phyloP scores from a whole-genome alignment of 2,329 filamentous ascomycete species.

The Cercospora brassicicola region DNA sequence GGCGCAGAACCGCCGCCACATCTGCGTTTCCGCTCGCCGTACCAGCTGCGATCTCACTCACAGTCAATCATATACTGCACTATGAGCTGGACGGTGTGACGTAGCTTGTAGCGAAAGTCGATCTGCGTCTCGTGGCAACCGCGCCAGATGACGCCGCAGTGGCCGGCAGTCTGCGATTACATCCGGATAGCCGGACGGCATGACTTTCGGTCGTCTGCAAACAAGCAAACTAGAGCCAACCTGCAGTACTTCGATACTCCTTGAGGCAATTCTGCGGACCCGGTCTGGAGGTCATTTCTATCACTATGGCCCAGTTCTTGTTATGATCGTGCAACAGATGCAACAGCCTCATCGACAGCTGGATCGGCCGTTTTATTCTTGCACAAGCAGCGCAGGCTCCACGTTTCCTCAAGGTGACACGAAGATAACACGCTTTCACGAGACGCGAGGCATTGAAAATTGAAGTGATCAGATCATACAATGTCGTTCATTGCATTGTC shows the following conservation, averaged over 20 bases:
- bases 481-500: conserved; percentile 3
- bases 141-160: not conserved
- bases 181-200: conserved; percentile 6
- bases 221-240: too few relatives aligned
- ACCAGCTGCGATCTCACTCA: not conserved
- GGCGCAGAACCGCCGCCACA: not conserved
- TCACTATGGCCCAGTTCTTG: too few relatives aligned
- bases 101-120: not conserved
- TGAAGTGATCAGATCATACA: conserved; percentile 1
- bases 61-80: not conserved
- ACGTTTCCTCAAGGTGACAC: not conserved
- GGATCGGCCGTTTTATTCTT: too few relatives aligned
- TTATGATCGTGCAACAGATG: too few relatives aligned
- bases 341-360: too few relatives aligned
- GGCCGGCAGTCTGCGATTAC: not conserved
- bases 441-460: not conserved
- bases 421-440: not conserved
- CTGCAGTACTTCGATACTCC: too few relatives aligned
- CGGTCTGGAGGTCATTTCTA: too few relatives aligned
- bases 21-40: not conserved
- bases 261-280: too few relatives aligned
- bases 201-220: not conserved
- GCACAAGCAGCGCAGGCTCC: too few relatives aligned
- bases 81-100: not conserved
- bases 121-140: conserved; percentile 2